Evolutionary conservation across 2,329 filamentous ascomycete genomes (phyloP), one percentile per base, ranked within the genome.

Genomic region (Knoxdaviesia capensis): DNA sequence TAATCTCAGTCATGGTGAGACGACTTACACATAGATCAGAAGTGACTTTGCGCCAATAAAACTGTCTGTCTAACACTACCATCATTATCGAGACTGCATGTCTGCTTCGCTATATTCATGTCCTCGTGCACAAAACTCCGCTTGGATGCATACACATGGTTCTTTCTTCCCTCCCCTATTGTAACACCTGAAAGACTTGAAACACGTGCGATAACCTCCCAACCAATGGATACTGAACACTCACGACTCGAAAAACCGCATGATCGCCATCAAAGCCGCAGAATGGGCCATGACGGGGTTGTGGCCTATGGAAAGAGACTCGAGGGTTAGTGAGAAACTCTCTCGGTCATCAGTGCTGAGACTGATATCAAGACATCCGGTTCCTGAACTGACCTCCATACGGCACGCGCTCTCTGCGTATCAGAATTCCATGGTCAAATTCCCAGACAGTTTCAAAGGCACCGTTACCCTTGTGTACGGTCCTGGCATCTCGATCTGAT

Each of bases 281-380:
- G 75, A 67, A 52, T 72, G 80, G 6, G 71, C 71, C 54, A 82
- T 68, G 35, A 86, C 66, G 41, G 70, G 62, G 52, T 84, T 85
- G 53, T 87, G 81, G 5, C 74, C 77, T 81, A 34, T 31, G 43
- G 1, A 33, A 34, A 20, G 3, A 20, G 20, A 20, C 2, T 20
- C 4, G 10, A 34, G 20, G 31, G 34, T 32, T 11, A 43, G 5
- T 39, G n/a, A 5, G 20, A 3, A 20, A 20, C 20, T 20, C 20
- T 20, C 20, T 20, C 20, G n/a, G 31, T 40, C 20, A 31, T 39
- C 31, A 44, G 34, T 34, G n/a, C 6, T 38, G 28, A 38, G 28
- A 7, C 31, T 20, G 32, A 9, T 3, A 30, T 33, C 29, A 31
- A 4, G 29, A 29, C n/a, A 20, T 11, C 10, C 11, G 9, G 11